Conservation (phyloP, 495 filamentous ascomycete genomes). For the Neurospora intermedia region DNA sequence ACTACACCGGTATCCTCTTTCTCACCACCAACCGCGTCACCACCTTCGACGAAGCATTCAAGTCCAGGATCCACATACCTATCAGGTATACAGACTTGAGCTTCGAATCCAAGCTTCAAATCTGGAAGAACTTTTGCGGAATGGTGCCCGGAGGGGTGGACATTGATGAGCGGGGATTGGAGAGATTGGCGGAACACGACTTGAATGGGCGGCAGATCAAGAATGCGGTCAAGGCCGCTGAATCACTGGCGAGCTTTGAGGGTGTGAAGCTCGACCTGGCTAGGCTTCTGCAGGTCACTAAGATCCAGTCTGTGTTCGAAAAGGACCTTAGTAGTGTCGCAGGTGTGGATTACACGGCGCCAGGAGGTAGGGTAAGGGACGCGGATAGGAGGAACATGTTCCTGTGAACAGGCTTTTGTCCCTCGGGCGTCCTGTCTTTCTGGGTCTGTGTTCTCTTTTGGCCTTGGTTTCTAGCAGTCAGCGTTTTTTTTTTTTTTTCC, state of each 20-base stretch:
- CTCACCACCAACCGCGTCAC: constrained; percentile 38
- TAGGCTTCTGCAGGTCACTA: constrained; percentile 21
- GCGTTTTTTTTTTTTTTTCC: background rate
- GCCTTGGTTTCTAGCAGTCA: background rate
- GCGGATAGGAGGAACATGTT: constrained; percentile 22
- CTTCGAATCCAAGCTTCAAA: constrained; percentile 17
- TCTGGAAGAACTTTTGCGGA: constrained; percentile 39
- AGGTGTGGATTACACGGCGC: constrained; percentile 25
- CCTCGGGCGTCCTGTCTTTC: background rate
- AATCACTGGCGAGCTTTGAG: constrained; percentile 25
- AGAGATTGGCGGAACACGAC: constrained; percentile 30
- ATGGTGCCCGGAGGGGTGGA: constrained; percentile 27
- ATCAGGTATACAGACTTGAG: constrained; percentile 30
- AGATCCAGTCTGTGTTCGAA: constrained; percentile 25
- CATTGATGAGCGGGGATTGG: constrained; percentile 32
- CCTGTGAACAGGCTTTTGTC: constrained; percentile 7
- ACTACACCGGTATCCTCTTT: constrained; percentile 38
- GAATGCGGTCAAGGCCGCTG: constrained; percentile 49
- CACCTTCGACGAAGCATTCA: constrained; percentile 34
- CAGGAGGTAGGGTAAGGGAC: constrained; percentile 17
- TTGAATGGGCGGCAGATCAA: constrained; percentile 56
- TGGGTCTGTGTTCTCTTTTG: background rate
- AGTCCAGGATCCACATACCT: constrained; percentile 33
- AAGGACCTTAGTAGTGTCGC: constrained; percentile 20
- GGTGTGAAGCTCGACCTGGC: constrained; percentile 15